Conservation (phyloP, 495 filamentous ascomycete species). For the Xylaria curta region DNA sequence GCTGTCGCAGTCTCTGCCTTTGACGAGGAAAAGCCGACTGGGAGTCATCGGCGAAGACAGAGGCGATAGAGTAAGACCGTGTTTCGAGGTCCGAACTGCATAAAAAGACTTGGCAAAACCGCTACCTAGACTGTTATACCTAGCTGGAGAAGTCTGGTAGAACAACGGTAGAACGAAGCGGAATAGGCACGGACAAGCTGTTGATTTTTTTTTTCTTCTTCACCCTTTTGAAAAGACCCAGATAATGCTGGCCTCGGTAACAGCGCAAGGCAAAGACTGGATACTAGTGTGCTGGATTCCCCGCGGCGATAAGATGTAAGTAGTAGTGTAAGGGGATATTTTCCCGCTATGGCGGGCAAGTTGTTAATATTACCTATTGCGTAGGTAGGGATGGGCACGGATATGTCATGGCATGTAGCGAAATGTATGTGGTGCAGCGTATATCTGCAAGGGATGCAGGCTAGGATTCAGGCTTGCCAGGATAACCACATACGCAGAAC, state of each 20-base stretch:
- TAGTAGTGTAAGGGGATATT: background rate
- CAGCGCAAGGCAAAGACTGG: background rate
- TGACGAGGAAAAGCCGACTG: background rate
- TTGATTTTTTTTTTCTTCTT: background rate
- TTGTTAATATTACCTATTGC: background rate
- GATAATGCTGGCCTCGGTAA: background rate
- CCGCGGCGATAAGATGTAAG: conserved; percentile 9
- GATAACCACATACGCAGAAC: background rate
- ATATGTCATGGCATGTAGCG: background rate
- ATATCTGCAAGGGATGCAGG: conserved; percentile 1
- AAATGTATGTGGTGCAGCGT: background rate
- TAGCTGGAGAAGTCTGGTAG: background rate
- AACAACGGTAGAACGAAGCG: background rate
- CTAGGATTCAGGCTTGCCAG: conserved; percentile 7
- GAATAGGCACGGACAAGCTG: conserved; percentile 9
- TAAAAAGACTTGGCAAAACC: background rate
- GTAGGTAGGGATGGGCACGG: conserved; percentile 6
- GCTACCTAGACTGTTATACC: background rate
- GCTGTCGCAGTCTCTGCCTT: background rate
- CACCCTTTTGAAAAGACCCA: background rate
- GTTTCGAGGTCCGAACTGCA: background rate
- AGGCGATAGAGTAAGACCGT: background rate
- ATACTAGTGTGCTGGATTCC: conserved; percentile 1
- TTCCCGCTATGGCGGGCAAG: conserved; percentile 9
- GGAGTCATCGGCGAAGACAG: conserved; percentile 8